Base-by-base conservation (phyloP, 1,284 basidiomycete genomes). In the Kalmanozyma brasiliensis region DNA sequence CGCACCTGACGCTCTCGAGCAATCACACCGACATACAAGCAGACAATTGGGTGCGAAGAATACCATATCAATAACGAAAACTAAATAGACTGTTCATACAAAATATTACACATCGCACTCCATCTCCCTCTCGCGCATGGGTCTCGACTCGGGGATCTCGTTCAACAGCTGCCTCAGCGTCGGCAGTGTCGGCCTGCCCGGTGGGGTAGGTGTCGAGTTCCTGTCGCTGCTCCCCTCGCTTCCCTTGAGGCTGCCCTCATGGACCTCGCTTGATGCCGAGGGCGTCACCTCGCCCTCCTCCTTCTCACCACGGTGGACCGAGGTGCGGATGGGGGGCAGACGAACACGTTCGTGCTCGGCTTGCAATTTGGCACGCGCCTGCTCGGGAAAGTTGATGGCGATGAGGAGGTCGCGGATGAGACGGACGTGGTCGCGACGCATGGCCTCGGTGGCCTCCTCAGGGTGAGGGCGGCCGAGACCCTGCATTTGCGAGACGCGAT, bases 321-420 rank as follows among this genome's bases (percentile, higher is more conserved):
- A 22, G 26, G 52, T 71, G n/a, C 53, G 52, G 45, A 72, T 63
- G 33, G 69, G 69, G 0, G 68, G 55, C 1, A 71, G 51, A 14
- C 59, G 62, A 7, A 66, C 46, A 1, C 57, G 42, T 11, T 61
- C 48, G 11, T 60, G 45, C 0, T 44, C 32, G 11, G 37, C 43
- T 14, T 45, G 47, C 4, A 62, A 22, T 38, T 62, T 57, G 17
- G 62, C 52, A 3, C 60, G 42, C 7, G 57, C 53, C 46, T 51
- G n/a, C 0, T 69, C 52, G 20, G 76, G 74, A 40, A 68, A 74
- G 52, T 77, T 77, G 67, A 77, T 70, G 26, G 76, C 76, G 17
- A 76, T 57, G 17, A 77, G 52, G 8, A 77, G 52, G 32, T 72
- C 65, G 7, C 68, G 46, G 20, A 77, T 77, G 11, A 77, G 56